Base-by-base conservation (phyloP, 2,329 filamentous ascomycete genomes). In the Botrytis galanthina region DNA sequence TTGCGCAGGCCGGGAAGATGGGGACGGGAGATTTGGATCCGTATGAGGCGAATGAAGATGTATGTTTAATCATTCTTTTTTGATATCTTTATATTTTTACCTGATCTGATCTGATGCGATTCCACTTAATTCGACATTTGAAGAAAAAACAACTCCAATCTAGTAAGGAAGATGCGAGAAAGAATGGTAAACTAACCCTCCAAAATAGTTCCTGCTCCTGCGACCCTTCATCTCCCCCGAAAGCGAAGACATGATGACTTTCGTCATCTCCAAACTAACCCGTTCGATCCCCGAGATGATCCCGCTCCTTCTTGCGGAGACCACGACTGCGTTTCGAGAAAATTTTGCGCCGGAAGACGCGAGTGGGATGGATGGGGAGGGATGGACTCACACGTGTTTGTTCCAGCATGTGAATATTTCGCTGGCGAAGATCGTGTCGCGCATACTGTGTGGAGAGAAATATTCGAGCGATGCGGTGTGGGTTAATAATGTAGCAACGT, bases 1-100 rank as follows among this genome's bases (percentile, higher is more conserved):
- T 71, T 48, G 57, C 57, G 22, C 69, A 71, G 69, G 69, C 32
- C 18, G 59, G 57, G 10, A 63, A 51, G 57, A 71, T 71, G 69
- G 42, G 69, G 20, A 44, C 8, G 16, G 39, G 29, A 16, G 37
- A 62, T 46, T 63, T 71, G 69, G 69, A 71, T 63, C 59, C 69
- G 29, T 62, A 37, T 60, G 69, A 71, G 59, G 69, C 69, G 32
- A 71, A 63, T 37, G 69, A 71, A 63, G 69, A 71, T 46, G 69
- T 71, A 51, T 63, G 69, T 35, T 39, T n/a, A 32, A 29, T 35
- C 35, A 9, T 18, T 20, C 4, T 16, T 44, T 5, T 44, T 51
- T 14, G 48, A 26, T 66, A 35, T n/a, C 22, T 32, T 66, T 14
- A 10, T 16, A 3, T n/a, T 12, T 35, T 37, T 51, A 26, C 16